Percentiles rank a stretch among this genome's conserved stretches.
Evolutionary conservation across 148 eudicot genomes (phyloP).

Genomic region (Bassia scoparia): DNA sequence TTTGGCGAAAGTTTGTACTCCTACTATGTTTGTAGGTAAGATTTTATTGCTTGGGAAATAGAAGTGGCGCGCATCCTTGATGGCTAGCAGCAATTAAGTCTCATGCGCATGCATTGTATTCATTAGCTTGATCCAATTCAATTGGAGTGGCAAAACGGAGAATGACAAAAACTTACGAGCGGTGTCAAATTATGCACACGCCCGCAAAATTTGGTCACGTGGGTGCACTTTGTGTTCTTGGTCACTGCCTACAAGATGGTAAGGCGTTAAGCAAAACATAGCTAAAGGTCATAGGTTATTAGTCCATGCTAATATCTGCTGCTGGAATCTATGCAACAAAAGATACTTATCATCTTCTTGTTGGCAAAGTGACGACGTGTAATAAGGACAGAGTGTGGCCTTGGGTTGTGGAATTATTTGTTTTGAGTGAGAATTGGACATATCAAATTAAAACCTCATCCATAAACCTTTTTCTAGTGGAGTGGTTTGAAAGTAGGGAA

Average conservation of each 20-base stretch:
- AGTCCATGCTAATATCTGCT: conserved; percentile 83
- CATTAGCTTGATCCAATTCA: conserved; percentile 69
- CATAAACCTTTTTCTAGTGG: conserved; percentile 58
- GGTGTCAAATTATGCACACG: conserved; percentile 84
- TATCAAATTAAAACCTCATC: conserved; percentile 54
- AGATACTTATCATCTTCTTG: not conserved
- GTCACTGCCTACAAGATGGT: conserved; percentile 95
- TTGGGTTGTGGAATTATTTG: conserved; percentile 50
- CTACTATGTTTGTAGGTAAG: conserved; percentile 41
- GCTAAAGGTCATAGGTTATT: conserved; percentile 71
- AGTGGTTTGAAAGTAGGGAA: conserved; percentile 43
- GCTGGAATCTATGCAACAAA: not conserved
- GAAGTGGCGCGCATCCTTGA: conserved; percentile 52
- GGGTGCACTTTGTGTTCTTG: conserved; percentile 80
- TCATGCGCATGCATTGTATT: conserved; percentile 64
- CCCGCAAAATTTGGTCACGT: conserved; percentile 79
- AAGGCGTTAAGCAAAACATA: conserved; percentile 71
- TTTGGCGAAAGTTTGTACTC: not conserved
- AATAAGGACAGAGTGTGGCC: not conserved
- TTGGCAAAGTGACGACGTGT: not conserved
- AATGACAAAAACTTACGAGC: conserved; percentile 70
- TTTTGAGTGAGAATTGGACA: conserved; percentile 70
- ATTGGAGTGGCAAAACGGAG: conserved; percentile 73
- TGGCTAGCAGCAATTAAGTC: conserved; percentile 73
- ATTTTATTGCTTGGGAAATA: conserved; percentile 57